Evolutionary conservation across 805 yeast genomes (phyloP).

Genomic region (Priceomyces medius): DNA sequence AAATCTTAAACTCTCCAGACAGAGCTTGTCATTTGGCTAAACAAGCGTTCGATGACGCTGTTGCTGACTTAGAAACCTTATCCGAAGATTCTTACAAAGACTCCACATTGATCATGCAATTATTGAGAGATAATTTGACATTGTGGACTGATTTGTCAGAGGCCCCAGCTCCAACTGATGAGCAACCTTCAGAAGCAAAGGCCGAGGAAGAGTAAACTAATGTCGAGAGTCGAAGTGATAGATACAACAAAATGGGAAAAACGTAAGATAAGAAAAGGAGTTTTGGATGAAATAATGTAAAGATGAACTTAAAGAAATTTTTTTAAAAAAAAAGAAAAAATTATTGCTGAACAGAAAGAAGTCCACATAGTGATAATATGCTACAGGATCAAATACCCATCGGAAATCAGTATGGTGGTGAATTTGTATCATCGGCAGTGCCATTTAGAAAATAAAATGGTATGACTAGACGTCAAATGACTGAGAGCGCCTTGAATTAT

Average conservation of each 20-base stretch:
- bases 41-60: conserved; percentile 98
- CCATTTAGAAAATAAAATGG: background rate
- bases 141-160: conserved; percentile 97
- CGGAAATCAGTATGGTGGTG: background rate
- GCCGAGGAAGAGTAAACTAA: conserved; percentile 18
- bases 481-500: background rate
- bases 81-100: conserved; percentile 98
- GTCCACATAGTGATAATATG: background rate
- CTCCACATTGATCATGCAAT: conserved; percentile 98
- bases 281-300: background rate
- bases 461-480: background rate
- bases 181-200: conserved; percentile 22
- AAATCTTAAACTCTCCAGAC: conserved; percentile 96
- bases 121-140: conserved; percentile 96
- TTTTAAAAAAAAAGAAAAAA: background rate
- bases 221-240: conserved; percentile 5
- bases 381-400: background rate
- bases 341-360: background rate
- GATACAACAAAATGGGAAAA: conserved; percentile 5
- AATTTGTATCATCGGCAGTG: conserved; percentile 1
- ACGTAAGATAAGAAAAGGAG: conserved; percentile 2
- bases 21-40: conserved; percentile 98
- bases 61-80: conserved; percentile 95
- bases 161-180: conserved; percentile 50
- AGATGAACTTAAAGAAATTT: background rate